Percentiles rank a stretch among this genome's conserved stretches.
These are phyloP conservation scores for Rhododendron molle DNA, from an alignment of 148 eudicot genomes.

Conservation along the genomic window DNA sequence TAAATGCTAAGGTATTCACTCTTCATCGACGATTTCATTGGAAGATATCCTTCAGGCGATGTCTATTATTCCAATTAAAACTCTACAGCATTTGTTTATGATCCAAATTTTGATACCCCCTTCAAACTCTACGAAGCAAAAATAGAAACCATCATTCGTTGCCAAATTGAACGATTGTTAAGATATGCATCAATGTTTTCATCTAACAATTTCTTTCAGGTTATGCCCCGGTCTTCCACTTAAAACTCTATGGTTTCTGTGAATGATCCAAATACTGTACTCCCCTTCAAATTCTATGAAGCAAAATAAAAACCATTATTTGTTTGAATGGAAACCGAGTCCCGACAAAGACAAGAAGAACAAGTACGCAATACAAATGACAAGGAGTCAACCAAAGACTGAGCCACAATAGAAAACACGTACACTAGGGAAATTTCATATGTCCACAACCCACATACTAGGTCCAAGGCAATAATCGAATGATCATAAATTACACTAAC, in stretches of 20 bases:
- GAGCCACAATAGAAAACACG: background rate
- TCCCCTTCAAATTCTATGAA: background rate
- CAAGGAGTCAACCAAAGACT: background rate
- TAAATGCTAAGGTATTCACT: background rate
- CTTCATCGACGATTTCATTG: no score
- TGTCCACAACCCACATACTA: background rate
- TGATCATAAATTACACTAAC: background rate
- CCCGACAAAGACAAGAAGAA: background rate
- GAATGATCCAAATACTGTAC: background rate
- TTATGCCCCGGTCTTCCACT: background rate
- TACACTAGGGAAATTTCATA: background rate
- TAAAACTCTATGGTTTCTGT: background rate
- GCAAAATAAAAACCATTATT: background rate
- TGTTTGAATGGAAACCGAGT: background rate
- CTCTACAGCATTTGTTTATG: background rate
- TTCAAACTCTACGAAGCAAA: background rate
- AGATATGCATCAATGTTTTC: background rate
- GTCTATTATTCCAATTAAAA: background rate
- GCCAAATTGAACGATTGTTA: background rate
- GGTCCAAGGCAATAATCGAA: background rate
- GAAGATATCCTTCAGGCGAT: background rate
- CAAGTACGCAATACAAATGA: background rate
- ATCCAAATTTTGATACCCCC: background rate
- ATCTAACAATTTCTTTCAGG: no score
- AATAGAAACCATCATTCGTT: background rate